A percentile compares a stretch with the other conserved stretches of the same genome.
Conservation (phyloP, 2,329 filamentous ascomycete species). For the Cladosporium sp. region DNA sequence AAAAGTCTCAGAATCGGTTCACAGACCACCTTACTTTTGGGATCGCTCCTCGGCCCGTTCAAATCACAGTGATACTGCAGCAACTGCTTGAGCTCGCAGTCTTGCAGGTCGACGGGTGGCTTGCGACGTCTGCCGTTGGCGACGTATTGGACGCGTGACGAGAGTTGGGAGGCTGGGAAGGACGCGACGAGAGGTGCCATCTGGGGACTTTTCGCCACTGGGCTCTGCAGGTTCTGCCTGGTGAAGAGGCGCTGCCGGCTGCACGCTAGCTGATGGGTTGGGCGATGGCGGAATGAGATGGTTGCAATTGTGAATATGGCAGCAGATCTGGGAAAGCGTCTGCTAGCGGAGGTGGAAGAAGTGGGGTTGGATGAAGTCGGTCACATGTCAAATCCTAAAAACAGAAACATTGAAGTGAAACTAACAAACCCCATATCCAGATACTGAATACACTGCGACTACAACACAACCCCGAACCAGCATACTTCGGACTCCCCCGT, state of each 20-base stretch:
- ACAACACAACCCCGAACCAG: conserved; percentile 17
- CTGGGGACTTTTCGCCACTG: conserved; percentile 1
- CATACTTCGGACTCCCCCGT: conserved; percentile 40
- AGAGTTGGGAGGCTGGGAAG: conserved; percentile 50
- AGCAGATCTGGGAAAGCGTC: conserved; percentile 47
- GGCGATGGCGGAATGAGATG: neutral
- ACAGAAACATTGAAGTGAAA: neutral
- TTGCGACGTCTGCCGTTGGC: conserved; percentile 51
- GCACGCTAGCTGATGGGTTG: neutral
- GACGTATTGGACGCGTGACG: conserved; percentile 47
- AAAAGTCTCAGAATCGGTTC: conserved; percentile 55
- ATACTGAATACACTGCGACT: conserved; percentile 36
- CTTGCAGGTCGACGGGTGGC: conserved; percentile 46
- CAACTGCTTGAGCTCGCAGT: conserved; percentile 56
- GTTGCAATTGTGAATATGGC: conserved; percentile 26
- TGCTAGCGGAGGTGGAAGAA: conserved; percentile 49
- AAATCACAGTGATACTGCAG: conserved; percentile 60
- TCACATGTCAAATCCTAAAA: conserved; percentile 10
- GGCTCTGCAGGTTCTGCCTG: neutral
- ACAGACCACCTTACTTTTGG: conserved; percentile 45
- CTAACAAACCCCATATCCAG: conserved; percentile 27
- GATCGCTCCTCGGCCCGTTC: conserved; percentile 37
- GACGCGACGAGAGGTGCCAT: conserved; percentile 55
- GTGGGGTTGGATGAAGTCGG: conserved; percentile 48
- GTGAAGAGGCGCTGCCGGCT: no score